Conservation (phyloP, 129 eudicot species). For the Tagetes patula region DNA sequence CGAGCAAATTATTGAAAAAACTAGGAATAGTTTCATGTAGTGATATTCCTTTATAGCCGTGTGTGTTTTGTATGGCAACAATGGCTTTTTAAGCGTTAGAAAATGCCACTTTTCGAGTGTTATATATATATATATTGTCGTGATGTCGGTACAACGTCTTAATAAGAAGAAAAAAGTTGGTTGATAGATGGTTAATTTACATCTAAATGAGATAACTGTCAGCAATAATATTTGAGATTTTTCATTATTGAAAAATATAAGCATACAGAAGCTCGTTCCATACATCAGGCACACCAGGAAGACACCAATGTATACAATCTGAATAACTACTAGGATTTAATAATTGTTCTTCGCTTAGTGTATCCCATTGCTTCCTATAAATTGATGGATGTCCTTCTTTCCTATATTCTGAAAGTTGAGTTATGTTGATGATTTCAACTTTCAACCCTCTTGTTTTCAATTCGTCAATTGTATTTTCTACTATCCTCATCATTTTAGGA, state of each 20-base stretch:
- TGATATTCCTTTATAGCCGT: neutral
- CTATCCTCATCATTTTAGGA: conserved; percentile 64
- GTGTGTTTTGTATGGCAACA: too few species aligned
- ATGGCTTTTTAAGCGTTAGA: too few species aligned
- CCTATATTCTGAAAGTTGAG: conserved; percentile 83
- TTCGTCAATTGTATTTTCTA: conserved; percentile 45
- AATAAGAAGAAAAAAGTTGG: neutral
- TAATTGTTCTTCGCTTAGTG: conserved; percentile 50
- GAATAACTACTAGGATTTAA: conserved; percentile 54
- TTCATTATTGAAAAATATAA: conserved; percentile 40
- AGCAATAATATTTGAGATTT: conserved; percentile 3
- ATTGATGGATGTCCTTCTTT: conserved; percentile 87
- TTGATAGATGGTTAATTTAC: neutral
- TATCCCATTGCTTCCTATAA: conserved; percentile 76
- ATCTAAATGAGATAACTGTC: neutral
- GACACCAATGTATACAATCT: conserved; percentile 91
- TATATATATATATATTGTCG: too few species aligned
- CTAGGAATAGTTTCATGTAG: neutral
- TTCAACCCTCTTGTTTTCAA: conserved; percentile 50
- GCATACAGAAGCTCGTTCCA: conserved; percentile 79
- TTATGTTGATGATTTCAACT: conserved; percentile 66
- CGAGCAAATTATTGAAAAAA: neutral
- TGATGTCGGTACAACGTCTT: too few species aligned
- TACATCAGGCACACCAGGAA: conserved; percentile 88
- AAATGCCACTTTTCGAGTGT: too few species aligned